Base-by-base conservation (phyloP, 2,329 filamentous ascomycete species). In the Diplodia seriata region DNA sequence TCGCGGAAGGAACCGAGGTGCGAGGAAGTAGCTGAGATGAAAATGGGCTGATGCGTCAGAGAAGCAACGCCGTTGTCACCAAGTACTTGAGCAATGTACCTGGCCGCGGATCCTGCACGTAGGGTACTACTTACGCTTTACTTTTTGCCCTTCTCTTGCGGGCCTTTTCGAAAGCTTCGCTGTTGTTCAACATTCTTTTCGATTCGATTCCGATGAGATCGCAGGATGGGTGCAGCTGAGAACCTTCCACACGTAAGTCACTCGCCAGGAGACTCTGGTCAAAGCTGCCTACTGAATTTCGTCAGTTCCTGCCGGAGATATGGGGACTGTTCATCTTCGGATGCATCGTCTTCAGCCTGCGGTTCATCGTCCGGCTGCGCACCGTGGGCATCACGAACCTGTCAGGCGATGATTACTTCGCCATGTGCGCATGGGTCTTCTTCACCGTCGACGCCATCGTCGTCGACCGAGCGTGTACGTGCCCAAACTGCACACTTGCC, bases 331-430 rank as follows among this genome's bases (percentile, higher is more conserved):
- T 51, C 47, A n/a, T 49, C 43, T n/a, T 26, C 12, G 59, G 43
- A 8, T 49, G 47, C 15, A 20, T 63, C 29, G 20, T 63, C 12
- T 63, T 63, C 15, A 14, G 31, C 2, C 36, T 74, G 3, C 76
- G 80, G 3, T 80, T 78, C 23, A 71, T 67, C n/a, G 77, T 81
- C 3, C 76, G 80, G 0, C 57, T 81, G 15, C 77, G 78, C 1
- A 78, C 77, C 0, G 79, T 81, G 0, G 80, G 80, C 1, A 62
- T 76, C 40, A 73, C 73, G n/a, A 74, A 78, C 1, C 71, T 81
- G 1, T 74, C 77, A 23, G 77, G 80, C 8, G 81, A 82, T 69
- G 80, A 82, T 64, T 76, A 77, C 15, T 75, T 81, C 38, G 72
- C 76, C 0, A 26, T 78, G 9, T 62, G 77, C 0, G 77, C 43